Conservation (phyloP, 306 rosid species). For the Glycine latifolia region DNA sequence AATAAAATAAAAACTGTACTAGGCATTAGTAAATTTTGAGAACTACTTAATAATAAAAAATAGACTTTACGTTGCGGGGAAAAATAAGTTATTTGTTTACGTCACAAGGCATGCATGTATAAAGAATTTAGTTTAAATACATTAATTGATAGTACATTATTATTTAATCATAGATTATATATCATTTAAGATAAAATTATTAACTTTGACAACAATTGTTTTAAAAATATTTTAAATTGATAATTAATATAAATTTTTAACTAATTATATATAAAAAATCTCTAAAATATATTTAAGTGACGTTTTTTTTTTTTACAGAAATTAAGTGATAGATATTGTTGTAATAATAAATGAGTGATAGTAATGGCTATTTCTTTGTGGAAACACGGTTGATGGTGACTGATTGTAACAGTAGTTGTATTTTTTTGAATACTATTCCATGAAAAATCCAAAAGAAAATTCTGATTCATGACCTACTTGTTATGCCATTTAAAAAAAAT, state of each 20-base stretch:
- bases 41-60: not conserved
- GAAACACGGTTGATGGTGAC: not conserved
- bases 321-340: not conserved
- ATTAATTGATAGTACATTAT: no score
- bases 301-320: not conserved
- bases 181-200: not conserved
- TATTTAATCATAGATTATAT: not conserved
- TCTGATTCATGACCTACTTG: no score
- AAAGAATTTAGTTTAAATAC: no score
- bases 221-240: not conserved
- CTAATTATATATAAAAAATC: not conserved
- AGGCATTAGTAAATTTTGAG: not conserved
- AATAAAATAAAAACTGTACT: not conserved
- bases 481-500: not conserved
- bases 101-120: not conserved
- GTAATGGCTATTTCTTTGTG: not conserved
- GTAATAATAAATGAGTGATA: not conserved
- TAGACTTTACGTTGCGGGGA: not conserved
- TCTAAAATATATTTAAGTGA: not conserved
- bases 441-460: not conserved
- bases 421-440: not conserved
- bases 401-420: not conserved
- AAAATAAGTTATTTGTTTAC: not conserved
- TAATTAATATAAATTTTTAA: not conserved
- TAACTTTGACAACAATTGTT: not conserved